Evolutionary conservation across 2,329 filamentous ascomycete species (phyloP).

Genomic region (Claviceps arundinis): DNA sequence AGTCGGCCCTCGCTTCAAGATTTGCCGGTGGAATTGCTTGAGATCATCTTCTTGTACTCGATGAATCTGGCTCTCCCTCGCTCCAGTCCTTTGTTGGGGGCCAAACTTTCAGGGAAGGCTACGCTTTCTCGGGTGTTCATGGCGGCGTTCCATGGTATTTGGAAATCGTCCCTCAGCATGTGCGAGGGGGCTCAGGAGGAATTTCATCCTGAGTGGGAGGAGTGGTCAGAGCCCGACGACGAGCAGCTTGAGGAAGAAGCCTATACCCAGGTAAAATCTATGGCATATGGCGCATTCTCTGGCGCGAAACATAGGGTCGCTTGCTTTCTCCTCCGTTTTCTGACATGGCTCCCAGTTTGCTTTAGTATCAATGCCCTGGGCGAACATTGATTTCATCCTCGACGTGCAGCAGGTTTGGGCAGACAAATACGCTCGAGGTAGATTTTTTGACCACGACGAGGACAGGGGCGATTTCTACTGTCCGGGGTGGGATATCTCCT

Average conservation of each 20-base stretch:
- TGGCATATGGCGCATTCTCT: no score
- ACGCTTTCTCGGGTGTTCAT: conserved; percentile 16
- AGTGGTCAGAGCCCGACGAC: no score
- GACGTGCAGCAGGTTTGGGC: conserved; percentile 13
- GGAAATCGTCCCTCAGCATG: conserved; percentile 10
- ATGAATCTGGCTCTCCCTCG: conserved; percentile 8
- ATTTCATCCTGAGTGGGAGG: no score
- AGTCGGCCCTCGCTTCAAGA: conserved; percentile 17
- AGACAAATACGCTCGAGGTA: no score
- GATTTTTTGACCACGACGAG: no score
- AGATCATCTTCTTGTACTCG: conserved; percentile 37
- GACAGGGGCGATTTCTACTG: no score
- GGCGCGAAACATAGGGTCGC: not conserved
- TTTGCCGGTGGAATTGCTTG: conserved; percentile 40
- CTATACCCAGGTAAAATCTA: no score
- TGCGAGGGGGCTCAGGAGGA: conserved; percentile 12
- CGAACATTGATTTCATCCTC: conserved; percentile 30
- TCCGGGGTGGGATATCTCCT: no score
- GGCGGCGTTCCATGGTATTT: no score
- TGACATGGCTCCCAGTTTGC: conserved; percentile 19
- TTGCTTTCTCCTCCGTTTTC: no score
- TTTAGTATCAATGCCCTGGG: conserved; percentile 30
- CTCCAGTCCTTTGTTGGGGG: conserved; percentile 30
- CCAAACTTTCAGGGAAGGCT: conserved; percentile 28
- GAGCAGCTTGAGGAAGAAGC: no score